A percentile compares a stretch with the other conserved stretches of the same genome.
Conservation (phyloP, 805 yeast genomes). For the Saccharomycopsis selenospora region DNA sequence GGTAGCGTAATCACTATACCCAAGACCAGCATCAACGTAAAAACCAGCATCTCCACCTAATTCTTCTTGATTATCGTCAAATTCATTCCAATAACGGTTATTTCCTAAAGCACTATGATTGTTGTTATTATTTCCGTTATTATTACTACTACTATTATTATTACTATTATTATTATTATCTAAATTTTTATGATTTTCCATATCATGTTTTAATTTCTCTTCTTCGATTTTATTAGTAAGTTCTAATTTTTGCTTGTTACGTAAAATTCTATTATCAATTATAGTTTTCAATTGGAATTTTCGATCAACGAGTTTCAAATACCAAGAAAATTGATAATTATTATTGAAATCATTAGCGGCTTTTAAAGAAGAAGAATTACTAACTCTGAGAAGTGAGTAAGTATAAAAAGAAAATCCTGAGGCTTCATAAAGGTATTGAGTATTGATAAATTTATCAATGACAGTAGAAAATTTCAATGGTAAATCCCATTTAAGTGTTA, state of each 20-base stretch:
- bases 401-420: constrained; percentile 3
- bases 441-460: constrained; percentile 7
- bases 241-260: constrained; percentile 10
- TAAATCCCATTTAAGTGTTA: constrained; percentile 11
- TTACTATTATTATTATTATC: not conserved
- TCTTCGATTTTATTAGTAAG: constrained; percentile 13
- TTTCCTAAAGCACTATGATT: too few relatives aligned
- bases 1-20: not conserved
- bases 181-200: not conserved
- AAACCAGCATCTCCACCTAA: constrained; percentile 8
- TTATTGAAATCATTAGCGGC: not conserved
- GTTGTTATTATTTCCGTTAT: too few relatives aligned
- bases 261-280: constrained; percentile 11
- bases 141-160: not conserved
- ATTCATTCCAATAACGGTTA: constrained; percentile 21
- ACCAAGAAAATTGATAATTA: constrained; percentile 9
- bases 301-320: constrained; percentile 8
- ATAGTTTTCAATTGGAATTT: constrained; percentile 13
- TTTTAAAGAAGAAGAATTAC: not conserved
- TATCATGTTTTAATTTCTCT: not conserved
- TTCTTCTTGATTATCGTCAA: constrained; percentile 20
- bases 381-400: not conserved
- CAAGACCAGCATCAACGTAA: constrained; percentile 5
- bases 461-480: not conserved
- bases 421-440: constrained; percentile 14